Evolutionary conservation across 2,329 filamentous ascomycete species (phyloP).

Genomic region (Alternaria burnsii): DNA sequence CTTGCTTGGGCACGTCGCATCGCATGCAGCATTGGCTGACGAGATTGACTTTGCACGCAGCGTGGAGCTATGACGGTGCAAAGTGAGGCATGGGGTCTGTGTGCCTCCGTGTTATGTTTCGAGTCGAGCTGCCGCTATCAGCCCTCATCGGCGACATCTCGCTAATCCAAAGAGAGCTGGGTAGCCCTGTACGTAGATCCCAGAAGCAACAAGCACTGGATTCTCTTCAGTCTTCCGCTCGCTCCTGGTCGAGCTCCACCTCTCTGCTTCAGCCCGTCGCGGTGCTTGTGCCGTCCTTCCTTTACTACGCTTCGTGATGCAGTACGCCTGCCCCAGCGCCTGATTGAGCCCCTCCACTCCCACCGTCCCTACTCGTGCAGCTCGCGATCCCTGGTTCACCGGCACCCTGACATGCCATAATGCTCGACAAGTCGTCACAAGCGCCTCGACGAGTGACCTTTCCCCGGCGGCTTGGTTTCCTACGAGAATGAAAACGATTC

Average conservation of each 20-base stretch:
- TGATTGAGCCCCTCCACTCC: slow-evolving; percentile 34
- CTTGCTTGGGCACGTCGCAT: slow-evolving; percentile 7
- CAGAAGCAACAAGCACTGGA: slow-evolving; percentile 43
- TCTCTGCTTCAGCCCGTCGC: slow-evolving; percentile 38
- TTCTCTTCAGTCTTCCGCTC: slow-evolving; percentile 43
- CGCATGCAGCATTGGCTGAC: slow-evolving; percentile 4
- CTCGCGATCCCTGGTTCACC: slow-evolving; percentile 35
- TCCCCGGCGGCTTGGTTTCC: slow-evolving; percentile 47
- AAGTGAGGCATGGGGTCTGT: slow-evolving; percentile 40
- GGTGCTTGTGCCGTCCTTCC: slow-evolving; percentile 34
- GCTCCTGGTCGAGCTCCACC: slow-evolving; percentile 42
- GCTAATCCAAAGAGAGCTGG: slow-evolving; percentile 41
- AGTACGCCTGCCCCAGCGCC: slow-evolving; percentile 22
- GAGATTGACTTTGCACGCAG: slow-evolving; percentile 13
- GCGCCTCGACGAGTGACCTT: slow-evolving; percentile 50
- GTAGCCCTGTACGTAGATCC: slow-evolving; percentile 45
- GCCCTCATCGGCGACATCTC: slow-evolving; percentile 45
- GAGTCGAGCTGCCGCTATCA: slow-evolving; percentile 45
- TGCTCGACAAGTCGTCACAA: slow-evolving; percentile 50
- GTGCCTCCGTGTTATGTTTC: slow-evolving; percentile 43
- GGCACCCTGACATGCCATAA: slow-evolving; percentile 50
- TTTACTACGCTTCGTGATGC: slow-evolving; percentile 35
- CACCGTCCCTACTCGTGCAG: slow-evolving; percentile 31
- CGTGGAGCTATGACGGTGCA: slow-evolving; percentile 30
- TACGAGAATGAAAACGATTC: slow-evolving; percentile 58